Percentiles rank a stretch among this genome's conserved stretches.
Evolutionary conservation across 768 basidiomycete species (phyloP).

Genomic region (Mycena maculata): DNA sequence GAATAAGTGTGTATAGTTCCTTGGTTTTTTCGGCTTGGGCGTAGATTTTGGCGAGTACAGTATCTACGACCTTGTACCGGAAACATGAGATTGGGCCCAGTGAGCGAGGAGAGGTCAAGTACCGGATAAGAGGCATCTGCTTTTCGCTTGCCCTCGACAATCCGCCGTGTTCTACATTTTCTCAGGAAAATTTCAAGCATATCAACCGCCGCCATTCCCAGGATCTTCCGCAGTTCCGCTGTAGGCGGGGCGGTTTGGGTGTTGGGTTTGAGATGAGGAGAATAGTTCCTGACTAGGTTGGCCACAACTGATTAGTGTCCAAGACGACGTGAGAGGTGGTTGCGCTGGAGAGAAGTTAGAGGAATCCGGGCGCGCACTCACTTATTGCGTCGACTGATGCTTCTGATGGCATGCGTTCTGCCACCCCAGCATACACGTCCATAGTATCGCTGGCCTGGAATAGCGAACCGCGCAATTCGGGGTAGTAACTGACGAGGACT

Average conservation of each 20-base stretch:
- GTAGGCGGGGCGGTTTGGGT: constrained; percentile 77
- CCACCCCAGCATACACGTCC: constrained; percentile 81
- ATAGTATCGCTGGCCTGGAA: constrained; percentile 66
- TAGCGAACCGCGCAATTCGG: constrained; percentile 76
- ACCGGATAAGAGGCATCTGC: constrained; percentile 33
- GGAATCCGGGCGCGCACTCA: constrained; percentile 61
- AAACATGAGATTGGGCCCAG: neutral
- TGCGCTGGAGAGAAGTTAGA: constrained; percentile 35
- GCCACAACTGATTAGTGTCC: constrained; percentile 83
- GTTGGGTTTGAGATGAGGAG: constrained; percentile 82
- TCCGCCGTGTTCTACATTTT: constrained; percentile 65
- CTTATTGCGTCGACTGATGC: constrained; percentile 84
- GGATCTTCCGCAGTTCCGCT: constrained; percentile 71
- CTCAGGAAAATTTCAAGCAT: constrained; percentile 81
- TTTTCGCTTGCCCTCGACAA: constrained; percentile 38
- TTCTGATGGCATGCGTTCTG: constrained; percentile 75
- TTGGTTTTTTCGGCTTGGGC: constrained; percentile 68
- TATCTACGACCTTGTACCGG: constrained; percentile 75
- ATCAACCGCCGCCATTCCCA: constrained; percentile 73
- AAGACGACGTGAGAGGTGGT: constrained; percentile 50
- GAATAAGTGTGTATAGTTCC: constrained; percentile 70
- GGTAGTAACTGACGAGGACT: constrained; percentile 82
- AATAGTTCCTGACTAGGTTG: constrained; percentile 94
- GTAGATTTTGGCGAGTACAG: constrained; percentile 80
- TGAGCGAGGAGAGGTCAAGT: neutral